Base-by-base conservation (phyloP, 2,329 filamentous ascomycete species). In the Epichloe sp. region DNA sequence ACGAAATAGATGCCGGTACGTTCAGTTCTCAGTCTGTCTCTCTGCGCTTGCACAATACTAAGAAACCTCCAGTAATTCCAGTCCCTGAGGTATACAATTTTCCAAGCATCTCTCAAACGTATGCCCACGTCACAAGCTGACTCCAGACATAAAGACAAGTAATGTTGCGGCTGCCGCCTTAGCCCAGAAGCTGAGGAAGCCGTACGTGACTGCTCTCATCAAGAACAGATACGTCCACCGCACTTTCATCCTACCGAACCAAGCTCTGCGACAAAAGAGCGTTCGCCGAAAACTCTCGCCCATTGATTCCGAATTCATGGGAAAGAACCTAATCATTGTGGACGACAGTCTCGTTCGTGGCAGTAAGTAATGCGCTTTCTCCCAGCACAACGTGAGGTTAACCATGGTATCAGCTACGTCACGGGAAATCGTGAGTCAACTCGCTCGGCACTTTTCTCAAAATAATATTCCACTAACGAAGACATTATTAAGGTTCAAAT, bases 241-340 rank as follows among this genome's bases (percentile, higher is more conserved):
- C n/a, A 44, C 42, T 14, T 53, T 52, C 36, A 63, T 55, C 34
- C 63, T 49, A 6, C 47, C 51, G n/a, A 65, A 56, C 86, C 69
- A 53, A 49, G 35, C 36, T 31, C 51, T 63, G 53, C 73, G 78
- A 82, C 17, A 93, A 61, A 91, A 91, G 69, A 85, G 88, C 58
- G 88, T 97, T 10, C 83, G 91, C 4, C 80, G 90, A 47, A 97
- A 97, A 71, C 76, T 97, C 40, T 91, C 86, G 54, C 81, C 90
- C 19, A 95, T 96, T 68, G 80, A 83, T 26, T 82, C 83, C 38
- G 89, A 96, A 63, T 96, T 96, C 68, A 75, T 82, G 52, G 87
- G 79, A 57, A 83, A 85, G 59, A 86, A 83, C 53, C 85, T 97
- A 7, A 74, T 89, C 11, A 72, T 97, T 0, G 86, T 96, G 1